These are phyloP conservation scores for Populus tomentosa DNA, from an alignment of 441 rosid species.

Conservation along the genomic window DNA sequence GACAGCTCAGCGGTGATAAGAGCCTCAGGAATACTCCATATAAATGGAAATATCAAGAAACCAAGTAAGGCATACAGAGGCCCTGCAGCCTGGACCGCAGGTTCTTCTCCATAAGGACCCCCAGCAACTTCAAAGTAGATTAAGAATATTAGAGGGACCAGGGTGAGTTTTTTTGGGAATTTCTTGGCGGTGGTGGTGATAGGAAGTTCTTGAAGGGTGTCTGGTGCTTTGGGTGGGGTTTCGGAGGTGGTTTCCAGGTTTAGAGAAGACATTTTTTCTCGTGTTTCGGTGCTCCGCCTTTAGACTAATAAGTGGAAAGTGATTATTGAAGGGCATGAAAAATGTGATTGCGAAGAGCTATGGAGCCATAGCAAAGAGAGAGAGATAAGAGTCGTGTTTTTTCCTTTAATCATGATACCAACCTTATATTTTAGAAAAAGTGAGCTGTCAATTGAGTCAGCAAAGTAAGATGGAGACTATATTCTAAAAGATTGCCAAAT, in stretches of 20 bases:
- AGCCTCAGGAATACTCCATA: constrained; percentile 57
- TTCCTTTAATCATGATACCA: too few species aligned
- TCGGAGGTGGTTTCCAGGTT: neutral
- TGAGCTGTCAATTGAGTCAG: too few species aligned
- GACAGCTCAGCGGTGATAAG: constrained; percentile 63
- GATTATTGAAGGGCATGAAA: neutral
- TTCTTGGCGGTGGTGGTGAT: neutral
- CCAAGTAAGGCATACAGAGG: constrained; percentile 65
- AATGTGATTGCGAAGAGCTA: neutral
- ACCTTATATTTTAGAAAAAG: too few species aligned
- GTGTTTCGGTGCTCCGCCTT: neutral
- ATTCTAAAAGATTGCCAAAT: too few species aligned
- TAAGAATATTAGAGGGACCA: constrained; percentile 74
- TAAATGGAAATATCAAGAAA: constrained; percentile 43
- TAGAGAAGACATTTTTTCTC: neutral
- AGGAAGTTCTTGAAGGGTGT: neutral
- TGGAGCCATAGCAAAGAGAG: neutral
- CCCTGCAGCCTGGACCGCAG: constrained; percentile 70
- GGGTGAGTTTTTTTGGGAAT: constrained; percentile 41
- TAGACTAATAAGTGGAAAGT: too few species aligned
- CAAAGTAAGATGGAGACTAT: too few species aligned
- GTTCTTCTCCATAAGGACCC: constrained; percentile 82
- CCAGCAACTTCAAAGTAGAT: constrained; percentile 90
- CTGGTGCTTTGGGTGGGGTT: neutral
- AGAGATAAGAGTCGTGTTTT: too few species aligned